phyloP scores from a whole-genome alignment of 1,284 basidiomycete species.

The Singerocomus rubriflavus region DNA sequence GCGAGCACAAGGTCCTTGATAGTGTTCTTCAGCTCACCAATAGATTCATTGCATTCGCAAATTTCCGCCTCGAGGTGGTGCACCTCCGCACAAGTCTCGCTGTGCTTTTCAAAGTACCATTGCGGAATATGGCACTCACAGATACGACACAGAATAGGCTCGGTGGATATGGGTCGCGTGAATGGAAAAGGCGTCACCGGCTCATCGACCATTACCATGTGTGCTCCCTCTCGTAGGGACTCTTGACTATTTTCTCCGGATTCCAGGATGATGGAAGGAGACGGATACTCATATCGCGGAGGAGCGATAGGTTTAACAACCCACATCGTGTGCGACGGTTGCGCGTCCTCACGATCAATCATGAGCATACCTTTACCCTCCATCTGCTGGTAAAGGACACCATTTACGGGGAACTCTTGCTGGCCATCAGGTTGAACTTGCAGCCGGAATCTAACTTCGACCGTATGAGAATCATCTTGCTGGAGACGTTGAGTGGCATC shows the following conservation, averaged over 20 bases:
- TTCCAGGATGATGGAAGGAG: conserved; percentile 55
- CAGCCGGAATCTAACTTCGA: conserved; percentile 89
- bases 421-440: conserved; percentile 65
- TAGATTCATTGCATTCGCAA: conserved; percentile 88
- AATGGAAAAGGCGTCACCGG: conserved; percentile 69
- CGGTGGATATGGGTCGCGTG: conserved; percentile 72
- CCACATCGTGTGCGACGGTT: conserved; percentile 98
- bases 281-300: conserved; percentile 62
- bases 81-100: conserved; percentile 97
- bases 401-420: conserved; percentile 44
- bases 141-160: conserved; percentile 95
- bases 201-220: conserved; percentile 34
- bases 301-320: conserved; percentile 86
- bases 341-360: conserved; percentile 84
- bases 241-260: conserved; percentile 53
- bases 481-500: conserved; percentile 85
- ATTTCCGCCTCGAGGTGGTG: conserved; percentile 97
- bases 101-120: conserved; percentile 99
- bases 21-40: conserved; percentile 81
- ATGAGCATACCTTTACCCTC: conserved; percentile 99
- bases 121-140: conserved; percentile 96
- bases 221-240: conserved; percentile 35
- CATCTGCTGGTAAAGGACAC: conserved; percentile 80
- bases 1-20: conserved; percentile 70
- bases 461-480: conserved; percentile 91